phyloP scores from a whole-genome alignment of 1,284 basidiomycete genomes.

The Irpex rosettiformis region DNA sequence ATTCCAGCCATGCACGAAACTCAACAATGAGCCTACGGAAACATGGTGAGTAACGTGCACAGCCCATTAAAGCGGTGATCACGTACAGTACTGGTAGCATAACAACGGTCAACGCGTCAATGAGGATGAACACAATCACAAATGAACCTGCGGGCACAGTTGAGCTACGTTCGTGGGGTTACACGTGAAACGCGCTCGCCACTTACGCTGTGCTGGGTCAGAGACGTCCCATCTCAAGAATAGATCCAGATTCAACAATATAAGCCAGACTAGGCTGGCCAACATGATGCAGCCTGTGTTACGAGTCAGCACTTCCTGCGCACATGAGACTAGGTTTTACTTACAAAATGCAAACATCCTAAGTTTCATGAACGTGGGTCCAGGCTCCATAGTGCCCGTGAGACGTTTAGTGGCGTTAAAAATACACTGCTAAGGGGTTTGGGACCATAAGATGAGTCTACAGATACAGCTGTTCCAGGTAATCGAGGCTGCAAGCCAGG shows the following conservation, averaged over 20 bases:
- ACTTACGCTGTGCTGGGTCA: conserved; percentile 38
- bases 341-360: conserved; percentile 39
- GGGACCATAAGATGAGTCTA: not conserved
- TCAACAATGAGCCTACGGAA: conserved; percentile 37
- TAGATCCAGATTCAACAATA: conserved; percentile 37
- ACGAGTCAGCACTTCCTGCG: not conserved
- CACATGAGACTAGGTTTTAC: conserved; percentile 19
- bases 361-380: conserved; percentile 37
- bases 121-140: conserved; percentile 41
- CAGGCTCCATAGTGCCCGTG: conserved; percentile 30
- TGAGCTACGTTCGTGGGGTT: not conserved
- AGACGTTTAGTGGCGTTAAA: not conserved
- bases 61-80: not conserved
- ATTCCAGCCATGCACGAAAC: conserved; percentile 58
- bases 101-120: conserved; percentile 46
- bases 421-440: conserved; percentile 1
- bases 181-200: not conserved
- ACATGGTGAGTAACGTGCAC: not conserved
- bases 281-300: conserved; percentile 34
- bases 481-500: conserved; percentile 4
- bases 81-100: conserved; percentile 52
- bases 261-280: conserved; percentile 39
- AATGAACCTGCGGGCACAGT: conserved; percentile 32
- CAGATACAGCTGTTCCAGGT: not conserved
- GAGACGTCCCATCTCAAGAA: conserved; percentile 39